A percentile compares a stretch with the other conserved stretches of the same genome.
Evolutionary conservation across 495 filamentous ascomycete species (phyloP).

Genomic region (Talaromyces borbonicus): DNA sequence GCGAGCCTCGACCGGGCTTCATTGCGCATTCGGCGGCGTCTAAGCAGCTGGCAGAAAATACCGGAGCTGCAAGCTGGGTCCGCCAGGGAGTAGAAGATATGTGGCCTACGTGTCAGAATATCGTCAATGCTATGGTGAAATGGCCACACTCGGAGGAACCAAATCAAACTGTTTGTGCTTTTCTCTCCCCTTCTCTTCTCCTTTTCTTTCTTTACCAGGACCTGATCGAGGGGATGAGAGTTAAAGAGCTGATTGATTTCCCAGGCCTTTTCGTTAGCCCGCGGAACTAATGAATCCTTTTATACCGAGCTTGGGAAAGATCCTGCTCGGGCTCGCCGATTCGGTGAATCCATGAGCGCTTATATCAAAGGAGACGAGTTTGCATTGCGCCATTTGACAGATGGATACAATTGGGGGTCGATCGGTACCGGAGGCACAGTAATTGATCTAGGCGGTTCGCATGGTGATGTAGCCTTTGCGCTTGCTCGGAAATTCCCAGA

Average conservation of each 20-base stretch:
- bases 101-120: slow-evolving; percentile 34
- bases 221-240: neutral
- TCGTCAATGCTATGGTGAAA: slow-evolving; percentile 15
- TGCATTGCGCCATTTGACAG: slow-evolving; percentile 33
- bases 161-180: slow-evolving; percentile 30
- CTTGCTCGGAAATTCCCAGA: slow-evolving; percentile 35
- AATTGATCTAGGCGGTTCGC: slow-evolving; percentile 45
- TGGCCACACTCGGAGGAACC: slow-evolving; percentile 17
- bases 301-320: slow-evolving; percentile 27
- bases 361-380: slow-evolving; percentile 41
- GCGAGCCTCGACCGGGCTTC: slow-evolving; percentile 35
- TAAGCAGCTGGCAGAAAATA: slow-evolving; percentile 32
- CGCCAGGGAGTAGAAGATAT: slow-evolving; percentile 42
- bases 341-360: slow-evolving; percentile 43
- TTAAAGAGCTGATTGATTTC: too few relatives aligned
- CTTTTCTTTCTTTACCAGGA: neutral
- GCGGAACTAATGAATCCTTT: slow-evolving; percentile 36
- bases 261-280: slow-evolving; percentile 41
- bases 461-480: slow-evolving; percentile 39
- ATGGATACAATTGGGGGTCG: slow-evolving; percentile 33
- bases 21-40: slow-evolving; percentile 46
- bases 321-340: slow-evolving; percentile 31
- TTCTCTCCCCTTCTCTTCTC: too few relatives aligned
- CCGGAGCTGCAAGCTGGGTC: slow-evolving; percentile 36
- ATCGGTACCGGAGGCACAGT: slow-evolving; percentile 27